Base-by-base conservation (phyloP, 2,329 filamentous ascomycete genomes). In the Penicillium sp. region DNA sequence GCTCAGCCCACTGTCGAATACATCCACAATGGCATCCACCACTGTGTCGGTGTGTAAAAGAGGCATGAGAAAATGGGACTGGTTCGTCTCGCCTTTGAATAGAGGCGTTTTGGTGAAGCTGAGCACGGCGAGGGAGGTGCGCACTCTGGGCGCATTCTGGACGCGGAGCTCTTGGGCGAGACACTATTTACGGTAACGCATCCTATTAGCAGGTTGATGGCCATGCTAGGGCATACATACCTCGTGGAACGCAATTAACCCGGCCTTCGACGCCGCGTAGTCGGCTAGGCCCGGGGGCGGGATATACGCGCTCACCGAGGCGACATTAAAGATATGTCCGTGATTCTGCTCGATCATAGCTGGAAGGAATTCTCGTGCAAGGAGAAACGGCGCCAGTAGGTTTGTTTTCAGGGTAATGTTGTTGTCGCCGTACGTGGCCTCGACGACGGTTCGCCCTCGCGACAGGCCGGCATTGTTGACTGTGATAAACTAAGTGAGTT, bases 21-120 rank as follows among this genome's bases (percentile, higher is more conserved):
- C 66, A 52, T 70, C 60, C 1, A 71, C 61, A 45, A 71, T 67
- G 4, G 58, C 64, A 51, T 71, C 69, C 26, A 61, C 69, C 3
- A 71, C 68, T 1, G 69, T 71, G 35, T 71, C 69, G 11, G 68
- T 60, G 56, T 71, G 65, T n/a, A 71, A 30, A 7, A 71, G 61
- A 15, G 70, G 69, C 47, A 66, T 63, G 3, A 71, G 35, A 30
- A 71, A 71, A 7, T n/a, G 51, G 2, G 63, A 61, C 41, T 71
- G 68, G 29, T 71, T 70, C 21, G 66, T 67, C 46, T 71, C 63
- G 2, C 67, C 69, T 31, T 69, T 69, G 29, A 71, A 71, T 3
- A 71, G 53, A 1, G 68, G 69, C 2, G 70, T 70, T 29, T 67
- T 67, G 1, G 69, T 71, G 41, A 71, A 71, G 30, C 69, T 65